Evolutionary conservation across 2,329 filamentous ascomycete species (phyloP), one percentile per base, ranked within the genome.

Genomic region (Zasmidium cellare): DNA sequence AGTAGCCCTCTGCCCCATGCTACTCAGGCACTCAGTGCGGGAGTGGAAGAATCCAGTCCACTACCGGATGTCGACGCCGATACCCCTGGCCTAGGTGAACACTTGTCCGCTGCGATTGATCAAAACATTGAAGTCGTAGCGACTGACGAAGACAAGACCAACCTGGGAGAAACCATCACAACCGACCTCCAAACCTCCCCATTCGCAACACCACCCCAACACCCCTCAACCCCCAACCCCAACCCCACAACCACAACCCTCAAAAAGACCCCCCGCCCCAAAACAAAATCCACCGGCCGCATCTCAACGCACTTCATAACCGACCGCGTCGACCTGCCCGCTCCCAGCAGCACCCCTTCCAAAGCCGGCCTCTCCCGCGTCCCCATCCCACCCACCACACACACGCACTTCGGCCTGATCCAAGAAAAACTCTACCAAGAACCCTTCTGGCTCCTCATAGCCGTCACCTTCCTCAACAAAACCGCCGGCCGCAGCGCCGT

Each of bases 391-490:
- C 82, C 86, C 0, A 83, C 92, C 31, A 80, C 82, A 7, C 79
- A 83, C 0, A 70, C 79, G 0, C 73, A 69, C 5, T 96, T 96
- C 69, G 92, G 92, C 0, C 81, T 97, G 1, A 85, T 96, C 38
- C 92, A 97, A 71, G 92, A 96, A 71, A 83, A 87, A 62, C 83
- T 96, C 16, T 85, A 86, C 1, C 74, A 83, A 51, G 82, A 91
- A 56, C 89, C 92, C 0, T 96, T 96, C 72, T 87, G 86, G 63
- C 83, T 97, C 1, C 82, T 96, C 1, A 80, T 96, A 25, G 91
- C 89, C 12, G 87, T 92, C 3, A 91, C 90, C 0, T 92, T 96
- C 67, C 84, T 96, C 25, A 93, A 93, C 72, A 87, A 89, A 58
- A 96, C 92, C 0, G 81, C 84, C 2, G 92, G 90, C 11, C 82